Percentiles rank a stretch among this genome's conserved stretches.
These are phyloP conservation scores for Penicillium sp. DNA, from an alignment of 2,329 filamentous ascomycete species.

Conservation along the genomic window DNA sequence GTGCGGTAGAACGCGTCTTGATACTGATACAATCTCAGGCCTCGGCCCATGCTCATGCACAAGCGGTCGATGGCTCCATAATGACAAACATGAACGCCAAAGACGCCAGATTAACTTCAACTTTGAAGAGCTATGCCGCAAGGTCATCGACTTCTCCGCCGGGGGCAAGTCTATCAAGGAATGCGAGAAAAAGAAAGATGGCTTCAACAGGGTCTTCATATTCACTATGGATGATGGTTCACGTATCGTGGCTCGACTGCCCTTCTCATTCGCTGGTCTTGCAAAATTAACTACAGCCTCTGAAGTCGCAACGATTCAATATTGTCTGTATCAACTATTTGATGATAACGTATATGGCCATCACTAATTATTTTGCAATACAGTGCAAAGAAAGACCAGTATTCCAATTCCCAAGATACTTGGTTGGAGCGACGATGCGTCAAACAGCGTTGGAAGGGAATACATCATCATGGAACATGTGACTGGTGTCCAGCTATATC, in stretches of 20 bases:
- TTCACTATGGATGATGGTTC: not conserved
- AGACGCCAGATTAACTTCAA: constrained; percentile 14
- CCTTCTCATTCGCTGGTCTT: not conserved
- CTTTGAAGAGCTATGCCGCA: constrained; percentile 15
- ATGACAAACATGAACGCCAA: constrained; percentile 16
- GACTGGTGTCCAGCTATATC: constrained; percentile 12
- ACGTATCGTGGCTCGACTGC: not conserved
- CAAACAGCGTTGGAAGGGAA: constrained; percentile 19
- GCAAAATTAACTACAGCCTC: not conserved
- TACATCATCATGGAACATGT: constrained; percentile 19
- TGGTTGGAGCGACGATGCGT: constrained; percentile 18
- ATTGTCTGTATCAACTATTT: not conserved
- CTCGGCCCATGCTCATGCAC: constrained; percentile 15
- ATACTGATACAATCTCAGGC: not conserved
- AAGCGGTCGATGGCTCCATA: constrained; percentile 18
- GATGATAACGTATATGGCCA: too few relatives aligned
- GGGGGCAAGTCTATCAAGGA: not conserved
- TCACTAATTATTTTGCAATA: not conserved
- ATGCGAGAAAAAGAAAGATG: not conserved
- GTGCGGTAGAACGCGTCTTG: not conserved
- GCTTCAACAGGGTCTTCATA: constrained; percentile 5
- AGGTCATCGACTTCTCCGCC: not conserved
- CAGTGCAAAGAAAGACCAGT: constrained; percentile 1
- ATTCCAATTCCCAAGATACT: constrained; percentile 20
- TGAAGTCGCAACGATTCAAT: constrained; percentile 5